These are phyloP conservation scores for Hemisphaericaspora lyxosophila DNA, from an alignment of 1,139 yeast genomes.

Conservation along the genomic window DNA sequence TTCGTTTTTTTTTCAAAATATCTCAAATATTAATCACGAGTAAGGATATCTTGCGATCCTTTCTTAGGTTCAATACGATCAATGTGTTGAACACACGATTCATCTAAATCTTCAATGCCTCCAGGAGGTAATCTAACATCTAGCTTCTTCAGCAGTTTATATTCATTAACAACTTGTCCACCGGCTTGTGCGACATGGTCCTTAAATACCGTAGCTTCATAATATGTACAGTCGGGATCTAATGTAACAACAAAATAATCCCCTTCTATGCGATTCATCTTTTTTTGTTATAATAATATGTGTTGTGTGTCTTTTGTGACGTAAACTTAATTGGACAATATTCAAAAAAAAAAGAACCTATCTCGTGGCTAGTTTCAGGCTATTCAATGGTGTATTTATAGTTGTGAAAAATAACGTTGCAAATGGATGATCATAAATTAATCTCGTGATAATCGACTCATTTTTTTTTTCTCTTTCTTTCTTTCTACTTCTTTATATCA, in stretches of 20 bases:
- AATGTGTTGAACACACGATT: background rate
- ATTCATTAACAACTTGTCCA: slow-evolving; percentile 2
- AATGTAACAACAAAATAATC: slow-evolving; percentile 1
- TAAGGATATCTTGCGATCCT: slow-evolving; percentile 1
- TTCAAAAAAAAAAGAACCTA: too few relatives aligned
- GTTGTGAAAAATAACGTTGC: too few relatives aligned
- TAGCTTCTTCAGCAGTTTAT: background rate
- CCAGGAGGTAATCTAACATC: slow-evolving; percentile 3
- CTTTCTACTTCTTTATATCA: too few relatives aligned
- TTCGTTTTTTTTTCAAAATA: too few relatives aligned
- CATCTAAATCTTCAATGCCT: slow-evolving; percentile 1
- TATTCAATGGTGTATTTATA: too few relatives aligned
- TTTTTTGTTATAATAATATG: background rate
- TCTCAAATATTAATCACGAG: background rate
- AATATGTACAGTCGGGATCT: slow-evolving; percentile 1
- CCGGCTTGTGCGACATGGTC: background rate
- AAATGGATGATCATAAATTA: too few relatives aligned
- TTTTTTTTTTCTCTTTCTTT: too few relatives aligned
- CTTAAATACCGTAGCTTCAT: slow-evolving; percentile 1
- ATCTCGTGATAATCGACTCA: too few relatives aligned
- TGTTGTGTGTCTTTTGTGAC: too few relatives aligned
- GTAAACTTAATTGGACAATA: too few relatives aligned
- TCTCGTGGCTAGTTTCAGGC: too few relatives aligned
- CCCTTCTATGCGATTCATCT: slow-evolving; percentile 1
- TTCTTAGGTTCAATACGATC: slow-evolving; percentile 1